Percentiles rank a stretch among this genome's conserved stretches.
Evolutionary conservation across 140 eudicot genomes (phyloP).

Genomic region (Bidens hawaiensis): DNA sequence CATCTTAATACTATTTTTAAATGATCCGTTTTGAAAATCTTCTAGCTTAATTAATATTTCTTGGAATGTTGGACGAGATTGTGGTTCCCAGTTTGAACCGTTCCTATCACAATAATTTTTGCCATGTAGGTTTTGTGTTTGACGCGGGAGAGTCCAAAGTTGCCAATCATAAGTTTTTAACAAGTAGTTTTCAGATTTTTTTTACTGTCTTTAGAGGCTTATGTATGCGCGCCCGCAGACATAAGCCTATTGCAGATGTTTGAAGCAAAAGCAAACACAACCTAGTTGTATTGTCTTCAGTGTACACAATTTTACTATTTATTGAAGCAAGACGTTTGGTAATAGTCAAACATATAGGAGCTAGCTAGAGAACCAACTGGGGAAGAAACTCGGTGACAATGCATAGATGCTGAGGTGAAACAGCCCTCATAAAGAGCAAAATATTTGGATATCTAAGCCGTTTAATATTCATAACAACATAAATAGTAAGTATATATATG

Average conservation of each 20-base stretch:
- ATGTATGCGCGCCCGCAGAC: too few relatives aligned
- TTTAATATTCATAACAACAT: slow-evolving; percentile 40
- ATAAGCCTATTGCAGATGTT: too few relatives aligned
- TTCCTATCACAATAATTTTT: slow-evolving; percentile 69
- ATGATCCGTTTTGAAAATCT: slow-evolving; percentile 54
- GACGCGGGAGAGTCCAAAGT: slow-evolving; percentile 82
- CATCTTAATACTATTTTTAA: too few relatives aligned
- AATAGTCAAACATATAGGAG: slow-evolving; percentile 1
- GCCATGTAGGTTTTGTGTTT: slow-evolving; percentile 61
- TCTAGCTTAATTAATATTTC: slow-evolving; percentile 58
- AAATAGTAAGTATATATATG: too few relatives aligned
- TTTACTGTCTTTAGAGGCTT: too few relatives aligned
- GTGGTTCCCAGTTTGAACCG: slow-evolving; percentile 73
- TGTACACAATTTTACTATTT: not conserved
- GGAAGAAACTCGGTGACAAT: too few relatives aligned
- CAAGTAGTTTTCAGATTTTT: too few relatives aligned
- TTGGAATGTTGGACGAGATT: slow-evolving; percentile 67
- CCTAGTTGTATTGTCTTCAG: too few relatives aligned
- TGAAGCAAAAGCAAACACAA: too few relatives aligned
- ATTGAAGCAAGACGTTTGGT: not conserved
- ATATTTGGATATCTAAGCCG: slow-evolving; percentile 87
- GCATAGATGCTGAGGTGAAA: too few relatives aligned
- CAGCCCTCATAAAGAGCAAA: too few relatives aligned
- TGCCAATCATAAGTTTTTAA: too few relatives aligned
- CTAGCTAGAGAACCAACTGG: slow-evolving; percentile 53